These are phyloP conservation scores for Cryptococcus sp. DNA, from an alignment of 1,284 basidiomycete species.

Conservation along the genomic window DNA sequence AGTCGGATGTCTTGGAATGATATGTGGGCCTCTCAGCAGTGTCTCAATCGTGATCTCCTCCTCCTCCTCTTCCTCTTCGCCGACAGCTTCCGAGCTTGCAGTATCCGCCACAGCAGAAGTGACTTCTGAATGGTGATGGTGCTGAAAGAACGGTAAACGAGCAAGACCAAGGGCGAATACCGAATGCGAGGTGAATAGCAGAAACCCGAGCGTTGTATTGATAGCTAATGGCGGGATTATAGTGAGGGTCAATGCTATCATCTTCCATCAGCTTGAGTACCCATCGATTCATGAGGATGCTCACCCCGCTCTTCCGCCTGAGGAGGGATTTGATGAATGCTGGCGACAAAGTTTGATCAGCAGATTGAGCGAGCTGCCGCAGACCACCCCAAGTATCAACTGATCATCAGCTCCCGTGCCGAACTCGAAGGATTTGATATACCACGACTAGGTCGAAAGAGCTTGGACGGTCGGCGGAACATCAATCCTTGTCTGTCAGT, in stretches of 20 bases:
- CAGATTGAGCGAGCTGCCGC: conserved; percentile 40
- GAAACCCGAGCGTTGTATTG: conserved; percentile 45
- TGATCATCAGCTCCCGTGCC: conserved; percentile 9
- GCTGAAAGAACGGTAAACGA: conserved; percentile 37
- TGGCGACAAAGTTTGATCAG: conserved; percentile 43
- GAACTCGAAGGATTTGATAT: not conserved
- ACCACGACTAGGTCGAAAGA: conserved; percentile 46
- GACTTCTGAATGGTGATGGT: not conserved
- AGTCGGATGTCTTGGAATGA: conserved; percentile 43
- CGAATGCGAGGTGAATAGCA: conserved; percentile 46
- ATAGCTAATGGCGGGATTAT: conserved; percentile 43
- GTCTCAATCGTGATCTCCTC: conserved; percentile 40
- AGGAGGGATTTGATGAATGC: conserved; percentile 40
- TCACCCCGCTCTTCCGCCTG: conserved; percentile 32
- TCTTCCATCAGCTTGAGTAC: conserved; percentile 9
- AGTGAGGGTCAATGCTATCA: conserved; percentile 27
- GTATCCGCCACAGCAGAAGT: not conserved
- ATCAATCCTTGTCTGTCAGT: conserved; percentile 32
- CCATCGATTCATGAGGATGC: conserved; percentile 1
- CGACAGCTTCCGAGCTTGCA: not conserved
- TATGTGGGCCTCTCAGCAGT: conserved; percentile 33
- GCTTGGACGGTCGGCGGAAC: conserved; percentile 45
- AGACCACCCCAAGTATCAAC: conserved; percentile 47
- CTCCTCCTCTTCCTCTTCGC: conserved; percentile 14
- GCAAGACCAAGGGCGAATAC: conserved; percentile 41